phyloP scores from a whole-genome alignment of 2,329 filamentous ascomycete genomes.

The Pseudogymnoascus sp. region DNA sequence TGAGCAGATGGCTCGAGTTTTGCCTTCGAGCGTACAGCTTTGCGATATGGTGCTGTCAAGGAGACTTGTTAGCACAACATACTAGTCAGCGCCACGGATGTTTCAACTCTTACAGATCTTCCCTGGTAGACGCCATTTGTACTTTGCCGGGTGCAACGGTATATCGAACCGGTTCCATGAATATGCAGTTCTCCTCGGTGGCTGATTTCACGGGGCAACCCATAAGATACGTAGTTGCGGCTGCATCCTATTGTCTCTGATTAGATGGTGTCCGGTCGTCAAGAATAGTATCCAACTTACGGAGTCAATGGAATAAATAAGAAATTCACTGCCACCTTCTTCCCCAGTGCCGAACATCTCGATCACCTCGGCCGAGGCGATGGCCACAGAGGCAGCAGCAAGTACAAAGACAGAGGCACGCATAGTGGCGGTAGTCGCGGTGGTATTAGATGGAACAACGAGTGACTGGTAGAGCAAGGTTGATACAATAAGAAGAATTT shows the following conservation, averaged over 20 bases:
- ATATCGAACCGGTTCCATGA: not conserved
- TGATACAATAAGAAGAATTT: not conserved
- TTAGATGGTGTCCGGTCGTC: not conserved
- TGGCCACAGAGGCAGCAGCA: not conserved
- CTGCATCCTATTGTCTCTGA: not conserved
- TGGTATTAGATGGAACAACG: not conserved
- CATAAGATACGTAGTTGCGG: not conserved
- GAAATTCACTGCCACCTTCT: not conserved
- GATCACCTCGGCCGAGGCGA: not conserved
- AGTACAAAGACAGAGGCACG: conserved; percentile 1
- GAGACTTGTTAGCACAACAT: not conserved
- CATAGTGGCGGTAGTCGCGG: not conserved
- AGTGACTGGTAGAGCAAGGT: not conserved
- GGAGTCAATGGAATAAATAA: not conserved
- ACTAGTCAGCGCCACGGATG: not conserved
- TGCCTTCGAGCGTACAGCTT: not conserved
- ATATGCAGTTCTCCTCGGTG: not conserved
- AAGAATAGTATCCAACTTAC: not conserved
- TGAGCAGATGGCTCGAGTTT: not conserved
- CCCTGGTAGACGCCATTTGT: not conserved
- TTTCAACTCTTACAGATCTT: conserved; percentile 1
- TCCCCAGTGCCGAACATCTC: not conserved
- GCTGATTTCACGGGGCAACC: not conserved
- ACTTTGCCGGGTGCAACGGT: not conserved
- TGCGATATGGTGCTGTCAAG: not conserved